Evolutionary conservation across 371 early-diverging fungal genomes (phyloP).

Genomic region (Haplosporangium sp.): DNA sequence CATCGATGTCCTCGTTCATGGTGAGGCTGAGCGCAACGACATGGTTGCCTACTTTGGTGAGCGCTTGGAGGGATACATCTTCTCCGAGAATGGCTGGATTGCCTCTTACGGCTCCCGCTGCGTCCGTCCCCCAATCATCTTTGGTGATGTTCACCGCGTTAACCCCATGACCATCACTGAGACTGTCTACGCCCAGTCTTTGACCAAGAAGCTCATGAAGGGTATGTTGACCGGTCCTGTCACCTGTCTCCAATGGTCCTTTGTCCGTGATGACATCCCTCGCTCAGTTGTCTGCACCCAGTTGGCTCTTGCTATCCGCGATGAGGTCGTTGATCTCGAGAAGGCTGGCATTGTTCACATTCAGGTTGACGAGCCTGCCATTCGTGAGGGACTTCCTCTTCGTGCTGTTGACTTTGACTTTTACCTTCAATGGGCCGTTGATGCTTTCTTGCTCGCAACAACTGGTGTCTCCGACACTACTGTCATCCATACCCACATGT

Average conservation of each 20-base stretch:
- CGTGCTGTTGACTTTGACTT: conserved; percentile 87
- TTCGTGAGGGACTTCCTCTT: conserved; percentile 97
- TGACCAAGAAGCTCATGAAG: conserved; percentile 90
- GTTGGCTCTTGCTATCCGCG: conserved; percentile 95
- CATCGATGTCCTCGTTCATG: conserved; percentile 96
- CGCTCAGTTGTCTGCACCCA: conserved; percentile 87
- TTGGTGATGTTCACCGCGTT: conserved; percentile 93
- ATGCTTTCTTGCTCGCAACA: conserved; percentile 92
- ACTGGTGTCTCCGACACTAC: conserved; percentile 89
- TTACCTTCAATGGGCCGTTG: conserved; percentile 96
- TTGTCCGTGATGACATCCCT: conserved; percentile 96
- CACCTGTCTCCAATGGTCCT: conserved; percentile 97
- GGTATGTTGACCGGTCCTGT: conserved; percentile 97
- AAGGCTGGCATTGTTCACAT: conserved; percentile 92
- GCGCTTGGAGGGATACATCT: conserved; percentile 89
- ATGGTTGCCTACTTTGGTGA: conserved; percentile 98
- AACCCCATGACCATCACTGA: conserved; percentile 92
- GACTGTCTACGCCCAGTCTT: conserved; percentile 86
- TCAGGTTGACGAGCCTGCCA: conserved; percentile 98
- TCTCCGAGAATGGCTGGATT: conserved; percentile 97
- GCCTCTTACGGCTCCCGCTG: conserved; percentile 97
- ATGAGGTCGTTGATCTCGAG: conserved; percentile 96
- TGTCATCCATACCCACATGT: conserved; percentile 97
- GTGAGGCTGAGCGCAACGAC: conserved; percentile 96
- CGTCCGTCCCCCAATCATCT: conserved; percentile 92